Conservation (phyloP, 345 rosid species). For the Salix udensis region DNA sequence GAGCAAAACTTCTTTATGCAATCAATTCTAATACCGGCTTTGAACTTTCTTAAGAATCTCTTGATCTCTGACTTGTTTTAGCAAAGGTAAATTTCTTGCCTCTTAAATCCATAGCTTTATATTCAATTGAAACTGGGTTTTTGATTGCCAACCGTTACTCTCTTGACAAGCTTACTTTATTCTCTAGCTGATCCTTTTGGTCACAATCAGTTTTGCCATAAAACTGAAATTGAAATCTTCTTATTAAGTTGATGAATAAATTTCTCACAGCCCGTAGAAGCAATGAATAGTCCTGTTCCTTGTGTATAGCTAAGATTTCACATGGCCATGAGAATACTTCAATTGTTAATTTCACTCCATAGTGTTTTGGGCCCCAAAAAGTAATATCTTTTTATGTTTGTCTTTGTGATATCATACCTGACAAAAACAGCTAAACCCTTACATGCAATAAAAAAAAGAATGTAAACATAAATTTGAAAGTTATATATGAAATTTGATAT, state of each 20-base stretch:
- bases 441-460: background rate
- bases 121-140: background rate
- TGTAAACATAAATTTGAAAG: background rate
- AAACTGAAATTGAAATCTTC: background rate
- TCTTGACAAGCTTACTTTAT: too few relatives aligned
- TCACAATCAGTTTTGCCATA: too few relatives aligned
- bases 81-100: slow-evolving; percentile 11
- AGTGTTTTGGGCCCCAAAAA: too few relatives aligned
- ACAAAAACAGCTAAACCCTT: too few relatives aligned
- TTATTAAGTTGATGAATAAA: slow-evolving; percentile 9
- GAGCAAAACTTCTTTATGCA: slow-evolving; percentile 87
- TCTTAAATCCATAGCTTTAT: background rate
- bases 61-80: background rate
- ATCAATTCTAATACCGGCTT: slow-evolving; percentile 93
- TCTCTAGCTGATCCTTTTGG: too few relatives aligned
- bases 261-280: background rate
- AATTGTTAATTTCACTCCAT: too few relatives aligned
- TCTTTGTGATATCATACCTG: too few relatives aligned
- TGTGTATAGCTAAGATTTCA: background rate
- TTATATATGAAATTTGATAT: too few relatives aligned
- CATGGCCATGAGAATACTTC: slow-evolving; percentile 5
- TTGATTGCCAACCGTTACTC: background rate
- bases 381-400: too few relatives aligned
- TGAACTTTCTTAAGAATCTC: slow-evolving; percentile 72
- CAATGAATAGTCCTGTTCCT: background rate